Evolutionary conservation across 495 filamentous ascomycete genomes (phyloP).

Genomic region (Xylaria palmicola): DNA sequence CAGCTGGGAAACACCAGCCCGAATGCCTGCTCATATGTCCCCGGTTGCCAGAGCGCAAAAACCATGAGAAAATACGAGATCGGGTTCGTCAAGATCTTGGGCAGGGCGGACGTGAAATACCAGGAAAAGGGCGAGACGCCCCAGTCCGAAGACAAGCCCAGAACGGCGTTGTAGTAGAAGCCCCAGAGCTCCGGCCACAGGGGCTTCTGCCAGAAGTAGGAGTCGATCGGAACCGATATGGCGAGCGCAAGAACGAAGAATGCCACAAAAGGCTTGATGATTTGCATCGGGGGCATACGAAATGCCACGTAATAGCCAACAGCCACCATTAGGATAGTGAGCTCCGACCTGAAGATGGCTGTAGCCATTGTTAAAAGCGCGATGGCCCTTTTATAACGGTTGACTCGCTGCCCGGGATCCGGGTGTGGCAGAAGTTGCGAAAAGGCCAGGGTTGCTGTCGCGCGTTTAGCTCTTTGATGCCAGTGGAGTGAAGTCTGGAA

Average conservation of each 20-base stretch:
- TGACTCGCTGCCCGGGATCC: slow-evolving; percentile 28
- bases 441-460: slow-evolving; percentile 65
- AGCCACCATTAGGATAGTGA: slow-evolving; percentile 74
- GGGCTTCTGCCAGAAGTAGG: slow-evolving; percentile 85
- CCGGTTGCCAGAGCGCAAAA: slow-evolving; percentile 55
- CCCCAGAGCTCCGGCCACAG: slow-evolving; percentile 89
- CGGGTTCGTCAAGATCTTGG: slow-evolving; percentile 82
- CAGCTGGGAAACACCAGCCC: slow-evolving; percentile 65
- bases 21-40: slow-evolving; percentile 38
- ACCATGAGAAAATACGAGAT: slow-evolving; percentile 64
- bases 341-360: slow-evolving; percentile 84
- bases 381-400: slow-evolving; percentile 57
- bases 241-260: slow-evolving; percentile 62
- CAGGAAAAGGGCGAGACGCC: slow-evolving; percentile 80
- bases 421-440: slow-evolving; percentile 63
- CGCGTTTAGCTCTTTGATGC: slow-evolving; percentile 7
- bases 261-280: slow-evolving; percentile 66
- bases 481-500: neutral
- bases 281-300: slow-evolving; percentile 55
- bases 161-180: slow-evolving; percentile 89
- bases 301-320: slow-evolving; percentile 51
- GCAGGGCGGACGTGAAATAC: slow-evolving; percentile 80
- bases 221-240: slow-evolving; percentile 73
- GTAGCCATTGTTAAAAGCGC: slow-evolving; percentile 78
- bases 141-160: slow-evolving; percentile 77